Evolutionary conservation across 1,284 basidiomycete species (phyloP).

Genomic region (Ganoderma boninense): DNA sequence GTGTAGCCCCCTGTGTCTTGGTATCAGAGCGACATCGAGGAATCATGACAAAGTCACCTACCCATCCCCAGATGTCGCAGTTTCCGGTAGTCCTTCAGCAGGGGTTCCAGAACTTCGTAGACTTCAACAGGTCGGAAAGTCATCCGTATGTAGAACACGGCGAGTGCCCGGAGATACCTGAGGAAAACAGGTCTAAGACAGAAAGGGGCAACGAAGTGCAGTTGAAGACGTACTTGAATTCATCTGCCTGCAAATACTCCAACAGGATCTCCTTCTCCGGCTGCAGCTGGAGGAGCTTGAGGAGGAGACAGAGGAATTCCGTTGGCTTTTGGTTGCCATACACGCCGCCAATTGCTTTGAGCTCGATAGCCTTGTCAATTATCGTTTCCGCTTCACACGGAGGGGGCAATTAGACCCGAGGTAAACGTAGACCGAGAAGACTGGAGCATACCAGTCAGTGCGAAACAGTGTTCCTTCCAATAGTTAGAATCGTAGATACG

Average conservation of each 20-base stretch:
- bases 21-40: neutral
- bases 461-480: constrained; percentile 99
- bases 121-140: constrained; percentile 92
- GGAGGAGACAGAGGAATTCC: constrained; percentile 89
- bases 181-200: neutral
- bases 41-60: constrained; percentile 46
- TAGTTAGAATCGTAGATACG: constrained; percentile 95
- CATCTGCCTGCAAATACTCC: constrained; percentile 94
- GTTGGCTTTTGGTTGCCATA: constrained; percentile 94
- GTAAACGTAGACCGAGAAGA: constrained; percentile 17
- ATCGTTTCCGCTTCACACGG: constrained; percentile 79
- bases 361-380: constrained; percentile 90
- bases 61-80: constrained; percentile 84
- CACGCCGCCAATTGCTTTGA: constrained; percentile 90
- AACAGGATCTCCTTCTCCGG: constrained; percentile 96
- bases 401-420: constrained; percentile 1
- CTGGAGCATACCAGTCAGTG: constrained; percentile 75
- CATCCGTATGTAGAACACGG: constrained; percentile 95
- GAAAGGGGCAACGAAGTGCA: neutral
- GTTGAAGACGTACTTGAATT: constrained; percentile 88
- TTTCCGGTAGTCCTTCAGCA: constrained; percentile 95
- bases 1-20: constrained; percentile 73
- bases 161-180: constrained; percentile 93
- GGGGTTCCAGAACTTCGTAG: constrained; percentile 92
- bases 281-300: constrained; percentile 97